These are phyloP conservation scores for Flueggea neowawraea DNA, from an alignment of 441 rosid genomes.

Conservation along the genomic window DNA sequence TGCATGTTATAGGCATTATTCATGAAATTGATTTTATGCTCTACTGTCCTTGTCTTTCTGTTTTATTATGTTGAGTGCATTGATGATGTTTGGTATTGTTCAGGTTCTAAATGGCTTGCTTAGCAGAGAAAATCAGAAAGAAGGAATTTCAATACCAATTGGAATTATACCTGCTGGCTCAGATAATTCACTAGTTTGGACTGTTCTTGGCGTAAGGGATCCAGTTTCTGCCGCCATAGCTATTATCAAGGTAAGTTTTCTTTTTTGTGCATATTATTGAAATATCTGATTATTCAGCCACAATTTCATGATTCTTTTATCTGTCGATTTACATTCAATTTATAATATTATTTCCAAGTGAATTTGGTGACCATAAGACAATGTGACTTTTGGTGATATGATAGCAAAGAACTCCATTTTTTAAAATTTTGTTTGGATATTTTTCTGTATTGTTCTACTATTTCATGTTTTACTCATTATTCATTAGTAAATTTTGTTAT, in stretches of 20 bases:
- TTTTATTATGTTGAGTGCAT: slow-evolving; percentile 2
- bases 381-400: no score
- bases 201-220: slow-evolving; percentile 97
- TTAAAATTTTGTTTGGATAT: no score
- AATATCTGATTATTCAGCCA: not conserved
- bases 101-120: slow-evolving; percentile 97
- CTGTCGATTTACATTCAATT: not conserved
- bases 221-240: slow-evolving; percentile 93
- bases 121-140: slow-evolving; percentile 84
- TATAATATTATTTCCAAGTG: slow-evolving; percentile 2
- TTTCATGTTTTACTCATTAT: no score
- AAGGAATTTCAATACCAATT: slow-evolving; percentile 96
- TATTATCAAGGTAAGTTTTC: slow-evolving; percentile 72
- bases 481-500: no score
- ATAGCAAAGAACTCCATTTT: no score
- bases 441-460: no score
- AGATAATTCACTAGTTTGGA: slow-evolving; percentile 98
- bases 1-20: no score
- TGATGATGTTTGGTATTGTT: slow-evolving; percentile 16
- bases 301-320: not conserved
- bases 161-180: slow-evolving; percentile 99
- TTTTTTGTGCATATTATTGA: not conserved
- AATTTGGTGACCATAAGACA: slow-evolving; percentile 1
- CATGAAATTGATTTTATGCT: no score
- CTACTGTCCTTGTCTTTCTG: no score